Evolutionary conservation across 2,329 filamentous ascomycete genomes (phyloP).

Genomic region (Aquanectria penicillioides): DNA sequence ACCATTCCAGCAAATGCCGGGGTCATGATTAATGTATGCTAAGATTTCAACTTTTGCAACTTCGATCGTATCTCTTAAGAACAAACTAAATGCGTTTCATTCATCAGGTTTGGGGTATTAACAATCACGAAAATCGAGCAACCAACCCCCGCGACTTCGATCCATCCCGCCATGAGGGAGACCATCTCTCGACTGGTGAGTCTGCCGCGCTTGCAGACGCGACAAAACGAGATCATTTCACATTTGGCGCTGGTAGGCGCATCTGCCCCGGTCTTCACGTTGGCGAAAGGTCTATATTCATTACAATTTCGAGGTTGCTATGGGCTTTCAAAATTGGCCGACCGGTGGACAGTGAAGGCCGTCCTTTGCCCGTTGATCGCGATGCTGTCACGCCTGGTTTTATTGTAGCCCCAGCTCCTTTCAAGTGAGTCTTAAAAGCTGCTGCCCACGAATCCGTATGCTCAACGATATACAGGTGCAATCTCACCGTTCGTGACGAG

Average conservation of each 20-base stretch:
- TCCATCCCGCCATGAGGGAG: not conserved
- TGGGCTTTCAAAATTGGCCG: constrained; percentile 10
- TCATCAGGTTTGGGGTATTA: constrained; percentile 9
- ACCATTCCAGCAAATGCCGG: constrained; percentile 7
- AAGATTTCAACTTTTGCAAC: no score
- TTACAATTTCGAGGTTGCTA: not conserved
- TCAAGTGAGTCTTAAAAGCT: not conserved
- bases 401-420: constrained; percentile 1
- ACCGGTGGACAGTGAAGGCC: not conserved
- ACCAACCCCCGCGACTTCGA: constrained; percentile 1
- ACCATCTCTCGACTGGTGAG: not conserved
- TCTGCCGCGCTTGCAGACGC: constrained; percentile 4
- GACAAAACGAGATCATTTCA: not conserved
- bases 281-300: constrained; percentile 2
- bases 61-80: no score
- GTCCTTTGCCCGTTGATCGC: not conserved
- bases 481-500: not conserved
- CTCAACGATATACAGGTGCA: not conserved
- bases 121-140: not conserved
- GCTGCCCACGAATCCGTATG: not conserved
- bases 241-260: constrained; percentile 6
- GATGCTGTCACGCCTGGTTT: constrained; percentile 9
- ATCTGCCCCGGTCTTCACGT: constrained; percentile 7
- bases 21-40: constrained; percentile 15
- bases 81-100: no score